Percentiles rank a stretch among this genome's conserved stretches.
These are phyloP conservation scores for Hanseniaspora lindneri DNA, from an alignment of 805 yeast species.

Conservation along the genomic window DNA sequence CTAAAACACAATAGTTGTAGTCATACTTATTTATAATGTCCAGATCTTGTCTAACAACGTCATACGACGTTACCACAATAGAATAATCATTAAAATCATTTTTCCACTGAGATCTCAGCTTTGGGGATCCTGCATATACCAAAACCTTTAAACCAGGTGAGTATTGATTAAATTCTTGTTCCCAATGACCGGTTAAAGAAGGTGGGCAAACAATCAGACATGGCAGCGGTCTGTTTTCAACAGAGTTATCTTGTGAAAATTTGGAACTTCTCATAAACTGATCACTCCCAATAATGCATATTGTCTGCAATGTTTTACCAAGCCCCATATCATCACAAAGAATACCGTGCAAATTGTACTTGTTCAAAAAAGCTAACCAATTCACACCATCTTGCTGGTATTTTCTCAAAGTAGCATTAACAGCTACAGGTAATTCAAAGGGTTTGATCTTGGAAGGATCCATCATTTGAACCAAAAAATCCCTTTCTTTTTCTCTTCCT, in stretches of 20 bases:
- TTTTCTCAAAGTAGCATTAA: conserved; percentile 82
- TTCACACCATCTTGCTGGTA: conserved; percentile 98
- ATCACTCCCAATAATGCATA: conserved; percentile 93
- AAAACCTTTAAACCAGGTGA: conserved; percentile 74
- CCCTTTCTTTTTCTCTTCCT: conserved; percentile 89
- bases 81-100: conserved; percentile 48
- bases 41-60: conserved; percentile 87
- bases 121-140: conserved; percentile 91
- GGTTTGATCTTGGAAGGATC: conserved; percentile 84
- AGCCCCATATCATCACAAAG: conserved; percentile 99
- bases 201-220: conserved; percentile 91
- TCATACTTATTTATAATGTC: conserved; percentile 47
- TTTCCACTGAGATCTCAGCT: conserved; percentile 48
- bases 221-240: conserved; percentile 65
- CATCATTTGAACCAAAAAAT: conserved; percentile 94
- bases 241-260: conserved; percentile 43
- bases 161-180: conserved; percentile 79
- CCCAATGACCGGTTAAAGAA: conserved; percentile 97
- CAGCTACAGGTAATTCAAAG: conserved; percentile 78
- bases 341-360: conserved; percentile 91
- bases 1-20: conserved; percentile 89
- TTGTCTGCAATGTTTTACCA: conserved; percentile 93
- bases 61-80: conserved; percentile 87
- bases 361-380: conserved; percentile 92
- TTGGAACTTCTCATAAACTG: conserved; percentile 74